Evolutionary conservation across 345 rosid species (phyloP), one percentile per base, ranked within the genome.

Genomic region (Populus alba): DNA sequence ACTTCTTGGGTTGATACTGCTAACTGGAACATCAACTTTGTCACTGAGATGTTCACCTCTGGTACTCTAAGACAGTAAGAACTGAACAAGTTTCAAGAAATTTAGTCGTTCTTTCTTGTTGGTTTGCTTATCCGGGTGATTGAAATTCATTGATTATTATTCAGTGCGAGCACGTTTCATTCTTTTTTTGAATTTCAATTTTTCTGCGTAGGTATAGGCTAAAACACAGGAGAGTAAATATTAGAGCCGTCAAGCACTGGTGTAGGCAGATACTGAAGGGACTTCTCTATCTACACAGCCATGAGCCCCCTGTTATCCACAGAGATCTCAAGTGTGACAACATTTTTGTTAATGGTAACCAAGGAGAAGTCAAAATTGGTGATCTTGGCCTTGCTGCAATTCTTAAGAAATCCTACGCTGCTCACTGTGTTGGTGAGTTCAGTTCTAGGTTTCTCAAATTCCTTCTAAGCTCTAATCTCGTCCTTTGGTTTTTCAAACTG

Each of bases 341-440:
- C 77, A 90, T 95, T 78, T 95, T 95, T 78, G 75, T 95, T 29
- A 95, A 95, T 78, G 98, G 98, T 5, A 95, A 93, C 84, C 98
- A 92, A 84, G 98, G 98, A 68, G 97, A 94, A 74, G 95, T 94
- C 68, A 94, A 94, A 89, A 91, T 94, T 16, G 98, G 98, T 0
- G 98, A 95, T 92, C 98, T 95, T 41, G 98, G 99, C 45, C 92
- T 93, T 23, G 99, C 99, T 49, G 99, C 99, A 33, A 89, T 92
- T 62, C 97, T 95, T 62, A 85, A 89, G 62, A 87, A 93, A 77
- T 83, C 99, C 7, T 95, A 91, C 22, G 96, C 96, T 78, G 98
- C 87, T 84, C 97, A 87, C 59, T 93, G 98, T 81, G 99, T 95
- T 17, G 99, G 98, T 91, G 90, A 75, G 90, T 71, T 70, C 31